Evolutionary conservation across 257 asterid genomes (phyloP), one percentile per base, ranked within the genome.

Genomic region (Solanum arcanum): DNA sequence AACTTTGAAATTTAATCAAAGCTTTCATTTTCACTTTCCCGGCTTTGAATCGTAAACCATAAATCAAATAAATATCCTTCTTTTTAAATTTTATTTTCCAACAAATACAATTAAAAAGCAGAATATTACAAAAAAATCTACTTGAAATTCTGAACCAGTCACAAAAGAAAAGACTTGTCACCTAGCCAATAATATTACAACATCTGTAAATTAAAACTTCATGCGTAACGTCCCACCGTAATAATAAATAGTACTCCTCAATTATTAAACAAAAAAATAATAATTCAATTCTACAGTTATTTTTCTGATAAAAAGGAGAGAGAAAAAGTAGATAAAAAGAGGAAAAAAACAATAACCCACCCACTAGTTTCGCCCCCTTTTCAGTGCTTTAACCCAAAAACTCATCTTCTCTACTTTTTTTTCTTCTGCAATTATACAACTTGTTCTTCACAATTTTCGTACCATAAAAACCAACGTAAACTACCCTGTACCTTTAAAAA

Each of bases 321-420:
- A 42, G 64, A 84, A 84, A 84, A 62, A 12, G 47, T 62, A 66
- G 87, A 70, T 64, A 84, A 66, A 86, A 49, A 73, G 84, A 15
- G 73, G 12, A 87, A 86, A 92, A 90, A 78, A 88, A 90, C 93
- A 92, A 87, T 85, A 90, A 92, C 92, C 70, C 88, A 87, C 93
- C 98, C 97, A 92, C 93, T 93, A 93, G 93, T 94, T 95, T 96
- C 98, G 94, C 94, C 93, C 89, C 90, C 95, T 90, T 92, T 93
- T 92, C 93, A 90, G 93, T 92, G 91, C 93, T 91, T 90, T 86
- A 86, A 91, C 88, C 92, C 76, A 73, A 73, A 73, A 73, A 86
- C 52, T 88, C 85, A 86, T 85, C 66, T 25, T 66, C 84, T 42
- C 81, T 86, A 69, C 89, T 74, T 47, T 78, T 59, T 47, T 82